These are phyloP conservation scores for Canna indica DNA, from an alignment of 176 grass and related monocot genomes.

Conservation along the genomic window DNA sequence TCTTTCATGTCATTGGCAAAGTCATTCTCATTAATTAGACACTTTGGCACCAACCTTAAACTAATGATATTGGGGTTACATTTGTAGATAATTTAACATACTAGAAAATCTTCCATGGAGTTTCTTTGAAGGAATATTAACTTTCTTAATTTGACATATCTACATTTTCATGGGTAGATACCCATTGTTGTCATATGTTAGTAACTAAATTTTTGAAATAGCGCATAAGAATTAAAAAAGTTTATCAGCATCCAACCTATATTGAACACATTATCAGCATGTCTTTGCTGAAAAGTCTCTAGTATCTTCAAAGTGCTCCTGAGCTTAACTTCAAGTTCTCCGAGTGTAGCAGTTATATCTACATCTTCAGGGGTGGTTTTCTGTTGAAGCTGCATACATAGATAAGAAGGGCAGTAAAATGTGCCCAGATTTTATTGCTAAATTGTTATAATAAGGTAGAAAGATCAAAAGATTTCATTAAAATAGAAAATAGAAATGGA, in stretches of 20 bases:
- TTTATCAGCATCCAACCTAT: constrained; percentile 47
- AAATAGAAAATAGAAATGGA: background rate
- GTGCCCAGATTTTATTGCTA: background rate
- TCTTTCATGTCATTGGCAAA: too few species aligned
- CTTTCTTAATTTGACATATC: too few species aligned
- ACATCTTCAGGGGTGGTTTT: constrained; percentile 39
- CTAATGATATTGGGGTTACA: too few species aligned
- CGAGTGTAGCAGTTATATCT: constrained; percentile 41
- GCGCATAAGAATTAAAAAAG: background rate
- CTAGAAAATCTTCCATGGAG: too few species aligned
- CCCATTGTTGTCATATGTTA: background rate
- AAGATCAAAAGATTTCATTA: background rate
- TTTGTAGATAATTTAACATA: too few species aligned
- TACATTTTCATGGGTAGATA: background rate
- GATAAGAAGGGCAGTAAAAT: constrained; percentile 17
- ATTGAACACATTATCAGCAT: constrained; percentile 93
- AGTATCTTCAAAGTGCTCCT: constrained; percentile 61
- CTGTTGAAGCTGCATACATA: constrained; percentile 58
- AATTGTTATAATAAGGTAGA: background rate
- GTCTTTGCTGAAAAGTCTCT: constrained; percentile 72
- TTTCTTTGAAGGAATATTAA: too few species aligned
- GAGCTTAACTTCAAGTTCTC: constrained; percentile 68
- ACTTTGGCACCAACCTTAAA: too few species aligned
- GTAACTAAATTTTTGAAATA: constrained; percentile 1
- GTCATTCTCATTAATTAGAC: too few species aligned